A percentile compares a stretch with the other conserved stretches of the same genome.
Conservation (phyloP, 768 basidiomycete species). For the Xerocomellus intermedius region DNA sequence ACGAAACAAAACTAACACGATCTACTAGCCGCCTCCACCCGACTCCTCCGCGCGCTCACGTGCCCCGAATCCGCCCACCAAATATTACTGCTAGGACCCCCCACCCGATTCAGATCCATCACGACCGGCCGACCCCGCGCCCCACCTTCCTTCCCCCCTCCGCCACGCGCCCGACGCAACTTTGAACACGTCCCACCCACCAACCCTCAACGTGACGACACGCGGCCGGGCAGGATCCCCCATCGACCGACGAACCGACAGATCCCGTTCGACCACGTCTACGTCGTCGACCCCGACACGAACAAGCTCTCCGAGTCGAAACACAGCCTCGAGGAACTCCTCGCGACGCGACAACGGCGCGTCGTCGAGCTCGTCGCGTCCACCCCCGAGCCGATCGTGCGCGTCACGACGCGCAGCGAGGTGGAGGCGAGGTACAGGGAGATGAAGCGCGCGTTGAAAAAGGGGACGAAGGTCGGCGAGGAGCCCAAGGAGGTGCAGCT, state of each 20-base stretch:
- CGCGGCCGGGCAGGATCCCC: background rate
- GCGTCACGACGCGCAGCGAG: slow-evolving; percentile 48
- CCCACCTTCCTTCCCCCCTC: background rate
- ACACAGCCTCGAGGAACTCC: slow-evolving; percentile 39
- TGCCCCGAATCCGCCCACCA: background rate
- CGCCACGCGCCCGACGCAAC: slow-evolving; percentile 17
- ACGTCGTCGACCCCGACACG: slow-evolving; percentile 48
- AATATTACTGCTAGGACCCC: background rate
- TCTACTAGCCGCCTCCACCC: background rate
- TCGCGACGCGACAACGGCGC: slow-evolving; percentile 42
- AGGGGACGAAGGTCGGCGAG: slow-evolving; percentile 27
- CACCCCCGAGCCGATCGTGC: slow-evolving; percentile 57
- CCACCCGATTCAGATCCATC: background rate
- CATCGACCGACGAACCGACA: slow-evolving; percentile 34
- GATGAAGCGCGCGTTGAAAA: slow-evolving; percentile 34
- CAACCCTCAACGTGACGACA: background rate
- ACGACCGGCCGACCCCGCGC: background rate
- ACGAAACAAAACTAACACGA: background rate
- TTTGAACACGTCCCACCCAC: background rate
- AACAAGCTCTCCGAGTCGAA: slow-evolving; percentile 36
- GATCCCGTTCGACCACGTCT: slow-evolving; percentile 44
- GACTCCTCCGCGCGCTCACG: slow-evolving; percentile 3
- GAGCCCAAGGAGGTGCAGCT: slow-evolving; percentile 68
- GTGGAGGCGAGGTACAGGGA: slow-evolving; percentile 39
- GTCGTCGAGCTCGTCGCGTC: slow-evolving; percentile 56